phyloP scores from a whole-genome alignment of 305 asterid genomes.

The Solanum chacoense region DNA sequence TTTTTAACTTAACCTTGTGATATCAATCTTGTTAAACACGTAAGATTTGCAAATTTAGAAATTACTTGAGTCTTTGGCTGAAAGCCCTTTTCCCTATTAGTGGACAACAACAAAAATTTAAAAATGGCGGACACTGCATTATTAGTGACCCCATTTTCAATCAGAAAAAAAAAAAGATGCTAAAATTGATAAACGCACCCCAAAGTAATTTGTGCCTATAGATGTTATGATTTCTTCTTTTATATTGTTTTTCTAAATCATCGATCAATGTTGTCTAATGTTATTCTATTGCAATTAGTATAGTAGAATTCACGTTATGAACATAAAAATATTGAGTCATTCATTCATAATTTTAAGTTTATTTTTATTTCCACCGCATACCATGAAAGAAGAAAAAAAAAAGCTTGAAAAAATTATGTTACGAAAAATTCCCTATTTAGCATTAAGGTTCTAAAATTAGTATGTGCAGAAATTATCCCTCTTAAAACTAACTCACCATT shows the following conservation, averaged over 20 bases:
- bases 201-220: not conserved
- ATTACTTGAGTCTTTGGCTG: not conserved
- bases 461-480: not conserved
- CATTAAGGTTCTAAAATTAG: not conserved
- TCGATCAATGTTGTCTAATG: not conserved
- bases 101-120: not conserved
- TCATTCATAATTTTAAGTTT: not conserved
- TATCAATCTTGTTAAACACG: not conserved
- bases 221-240: not conserved
- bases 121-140: not conserved
- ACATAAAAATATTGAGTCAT: too few relatives aligned
- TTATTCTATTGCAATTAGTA: too few relatives aligned
- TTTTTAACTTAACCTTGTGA: not conserved
- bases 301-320: too few relatives aligned
- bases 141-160: not conserved
- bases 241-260: too few relatives aligned
- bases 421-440: not conserved
- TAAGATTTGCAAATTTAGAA: not conserved
- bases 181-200: not conserved
- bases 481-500: not conserved
- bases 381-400: not conserved
- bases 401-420: not conserved
- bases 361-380: too few relatives aligned
- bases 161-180: not conserved
- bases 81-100: not conserved